phyloP scores from a whole-genome alignment of 2,329 filamentous ascomycete genomes.

The Gnomoniopsis sp. region DNA sequence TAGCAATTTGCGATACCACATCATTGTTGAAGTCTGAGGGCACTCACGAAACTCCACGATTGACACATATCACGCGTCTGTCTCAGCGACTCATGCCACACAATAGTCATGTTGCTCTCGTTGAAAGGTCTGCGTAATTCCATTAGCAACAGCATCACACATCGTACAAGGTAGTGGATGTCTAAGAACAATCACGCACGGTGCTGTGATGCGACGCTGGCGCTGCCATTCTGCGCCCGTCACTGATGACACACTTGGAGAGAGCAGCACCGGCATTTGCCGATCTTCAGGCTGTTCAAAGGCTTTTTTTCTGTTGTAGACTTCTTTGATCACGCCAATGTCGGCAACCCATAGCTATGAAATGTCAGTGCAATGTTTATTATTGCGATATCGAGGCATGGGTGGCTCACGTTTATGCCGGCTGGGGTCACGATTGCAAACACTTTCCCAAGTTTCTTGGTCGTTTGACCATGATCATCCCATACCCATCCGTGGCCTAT shows the following conservation, averaged over 20 bases:
- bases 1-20: fast-evolving
- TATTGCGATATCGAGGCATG: not conserved
- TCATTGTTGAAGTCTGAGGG: not conserved
- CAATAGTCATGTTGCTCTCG: slow-evolving; percentile 8
- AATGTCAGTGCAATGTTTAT: not conserved
- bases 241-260: not conserved
- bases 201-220: slow-evolving; percentile 6
- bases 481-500: not conserved
- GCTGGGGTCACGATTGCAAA: not conserved
- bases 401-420: not conserved
- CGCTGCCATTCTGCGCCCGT: slow-evolving; percentile 2
- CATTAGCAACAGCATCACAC: not conserved
- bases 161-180: not conserved
- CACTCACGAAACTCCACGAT: not conserved
- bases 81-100: slow-evolving; percentile 3
- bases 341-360: not conserved
- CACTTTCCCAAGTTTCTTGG: not conserved
- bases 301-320: not conserved
- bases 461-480: not conserved
- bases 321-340: not conserved
- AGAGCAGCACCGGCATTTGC: not conserved
- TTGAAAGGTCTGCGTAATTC: not conserved
- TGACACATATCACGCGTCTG: not conserved
- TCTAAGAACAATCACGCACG: not conserved
- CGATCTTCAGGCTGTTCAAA: not conserved